Evolutionary conservation across 306 rosid species (phyloP), one percentile per base, ranked within the genome.

Genomic region (Glycine latifolia): DNA sequence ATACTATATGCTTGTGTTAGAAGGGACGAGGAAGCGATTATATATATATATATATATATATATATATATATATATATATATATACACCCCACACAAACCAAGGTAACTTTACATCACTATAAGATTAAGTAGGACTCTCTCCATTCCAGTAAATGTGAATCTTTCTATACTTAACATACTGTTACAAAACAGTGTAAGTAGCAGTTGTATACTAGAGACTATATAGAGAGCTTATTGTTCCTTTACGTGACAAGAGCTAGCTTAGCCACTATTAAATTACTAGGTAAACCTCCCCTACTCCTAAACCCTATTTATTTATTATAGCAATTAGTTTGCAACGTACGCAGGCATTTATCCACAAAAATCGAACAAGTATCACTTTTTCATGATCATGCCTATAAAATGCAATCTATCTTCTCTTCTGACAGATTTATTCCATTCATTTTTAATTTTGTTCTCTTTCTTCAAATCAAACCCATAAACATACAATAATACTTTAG

Each of bases 381-480:
- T 41, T 41, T 79, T 70, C 41, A 77, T 61, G 12, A 70, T 77
- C 70, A 52, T 17, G 35, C 13, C 65, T 60, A 46, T 60, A 46
- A 41, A 41, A 63, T 37, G 39, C 46, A 60, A 62, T 71, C 80
- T 65, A 46, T 20, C 15, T 12, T 55, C 52, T 20, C 15, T 12
- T 55, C 52, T 65, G 43, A 14, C 39, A 41, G 46, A 70, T 58
- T 68, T 74, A 41, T 66, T 54, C 66, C 53, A 7, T 63, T 71
- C 67, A 9, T 1, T 67, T 60, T 78, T 65, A 10, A 35, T 58
- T 16, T 53, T 71, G 52, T 61, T 59, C 66, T 16, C 81, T 81
- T 69, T 76, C 81, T 71, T 52, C 67, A 14, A 44, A 8, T 54
- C 31, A 2, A 26, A 26, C 31, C 2, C 0, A 2, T 15, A 14